Evolutionary conservation across 2,329 filamentous ascomycete genomes (phyloP).

Genomic region (Pezicula radicicola): DNA sequence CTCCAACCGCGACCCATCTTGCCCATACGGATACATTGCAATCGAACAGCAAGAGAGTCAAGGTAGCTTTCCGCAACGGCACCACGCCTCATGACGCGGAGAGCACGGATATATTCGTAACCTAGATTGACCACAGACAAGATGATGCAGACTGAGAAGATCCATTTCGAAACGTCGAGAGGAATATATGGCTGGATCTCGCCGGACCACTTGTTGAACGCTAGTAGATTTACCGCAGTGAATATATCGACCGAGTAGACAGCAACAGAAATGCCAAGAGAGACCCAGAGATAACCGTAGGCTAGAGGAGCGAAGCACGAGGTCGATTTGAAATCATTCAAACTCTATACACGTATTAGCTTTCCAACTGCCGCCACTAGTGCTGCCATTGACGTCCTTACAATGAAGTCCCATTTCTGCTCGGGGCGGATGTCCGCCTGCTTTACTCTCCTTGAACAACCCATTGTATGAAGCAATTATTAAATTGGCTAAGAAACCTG

Average conservation of each 20-base stretch:
- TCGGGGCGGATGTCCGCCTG: conserved; percentile 68
- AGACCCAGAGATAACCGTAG: conserved; percentile 82
- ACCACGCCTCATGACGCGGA: conserved; percentile 77
- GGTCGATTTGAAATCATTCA: conserved; percentile 78
- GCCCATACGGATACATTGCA: conserved; percentile 78
- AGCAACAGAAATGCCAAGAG: conserved; percentile 72
- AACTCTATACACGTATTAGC: conserved; percentile 36
- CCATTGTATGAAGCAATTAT: conserved; percentile 48
- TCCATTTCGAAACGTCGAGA: conserved; percentile 83
- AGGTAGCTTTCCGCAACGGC: conserved; percentile 91
- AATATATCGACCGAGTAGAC: conserved; percentile 92
- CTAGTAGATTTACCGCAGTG: conserved; percentile 86
- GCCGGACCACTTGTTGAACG: conserved; percentile 85
- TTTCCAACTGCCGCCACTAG: background rate
- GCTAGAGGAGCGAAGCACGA: conserved; percentile 76
- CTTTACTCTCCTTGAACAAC: conserved; percentile 62
- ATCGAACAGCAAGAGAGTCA: conserved; percentile 78
- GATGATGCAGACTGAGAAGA: conserved; percentile 91
- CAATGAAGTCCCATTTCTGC: conserved; percentile 94
- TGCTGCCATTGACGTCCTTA: conserved; percentile 38
- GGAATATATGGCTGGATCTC: conserved; percentile 76
- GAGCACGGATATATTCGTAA: conserved; percentile 77
- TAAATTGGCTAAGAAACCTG: conserved; percentile 10
- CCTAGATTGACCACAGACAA: conserved; percentile 79
- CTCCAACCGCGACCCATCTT: conserved; percentile 73